A percentile compares a stretch with the other conserved stretches of the same genome.
phyloP scores from a whole-genome alignment of 2,329 filamentous ascomycete genomes.

The Ophiocordyceps camponoti-saundersi region DNA sequence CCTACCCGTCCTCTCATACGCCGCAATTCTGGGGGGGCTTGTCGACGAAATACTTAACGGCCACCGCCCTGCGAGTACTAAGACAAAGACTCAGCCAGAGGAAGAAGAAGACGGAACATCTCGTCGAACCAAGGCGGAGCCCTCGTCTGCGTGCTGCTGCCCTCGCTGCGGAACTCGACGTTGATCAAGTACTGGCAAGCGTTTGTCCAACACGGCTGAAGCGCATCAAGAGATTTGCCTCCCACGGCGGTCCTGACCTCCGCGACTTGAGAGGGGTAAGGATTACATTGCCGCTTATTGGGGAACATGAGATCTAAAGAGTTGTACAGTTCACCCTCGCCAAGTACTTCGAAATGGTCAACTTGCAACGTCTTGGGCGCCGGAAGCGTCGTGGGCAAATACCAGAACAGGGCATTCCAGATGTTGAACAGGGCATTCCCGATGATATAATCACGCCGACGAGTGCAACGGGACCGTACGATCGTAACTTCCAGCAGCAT shows the following conservation, averaged over 20 bases:
- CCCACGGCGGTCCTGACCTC: conserved; percentile 1
- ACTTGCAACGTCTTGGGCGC: neutral
- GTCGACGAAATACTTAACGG: neutral
- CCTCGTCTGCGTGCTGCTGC: neutral
- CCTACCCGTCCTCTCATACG: neutral
- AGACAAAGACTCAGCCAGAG: neutral
- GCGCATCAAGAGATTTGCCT: neutral
- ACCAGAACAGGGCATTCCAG: neutral
- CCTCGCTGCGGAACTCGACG: neutral
- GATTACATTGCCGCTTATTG: neutral
- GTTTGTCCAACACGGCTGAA: neutral
- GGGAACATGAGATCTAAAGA: neutral
- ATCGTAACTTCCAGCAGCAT: conserved; percentile 7
- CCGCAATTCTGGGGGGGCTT: neutral
- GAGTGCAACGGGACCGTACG: conserved; percentile 6
- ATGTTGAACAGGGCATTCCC: too few relatives aligned
- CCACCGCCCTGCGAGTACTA: neutral
- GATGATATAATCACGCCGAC: conserved; percentile 2
- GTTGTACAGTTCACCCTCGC: too few relatives aligned
- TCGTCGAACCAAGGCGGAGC: neutral
- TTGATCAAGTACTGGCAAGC: neutral
- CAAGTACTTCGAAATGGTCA: neutral
- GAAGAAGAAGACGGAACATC: neutral
- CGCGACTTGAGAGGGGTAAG: conserved; percentile 1
- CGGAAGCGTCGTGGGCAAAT: neutral